Base-by-base conservation (phyloP, 306 rosid genomes). In the Arachis hypogaea region DNA sequence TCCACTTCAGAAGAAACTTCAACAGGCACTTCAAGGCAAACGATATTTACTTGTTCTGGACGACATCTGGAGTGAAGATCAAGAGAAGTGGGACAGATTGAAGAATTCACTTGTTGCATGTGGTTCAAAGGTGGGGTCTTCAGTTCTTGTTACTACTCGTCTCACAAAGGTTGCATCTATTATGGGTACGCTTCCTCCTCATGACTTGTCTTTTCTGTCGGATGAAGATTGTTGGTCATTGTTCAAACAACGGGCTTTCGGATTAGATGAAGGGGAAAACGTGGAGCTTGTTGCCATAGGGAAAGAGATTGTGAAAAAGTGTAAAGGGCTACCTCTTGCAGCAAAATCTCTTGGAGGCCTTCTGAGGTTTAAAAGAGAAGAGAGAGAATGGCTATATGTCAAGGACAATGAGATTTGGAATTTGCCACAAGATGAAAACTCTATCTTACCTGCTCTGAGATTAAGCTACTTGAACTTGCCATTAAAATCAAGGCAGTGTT, bases 21-120 rank as follows among this genome's bases (percentile, higher is more conserved):
- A 41, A 62, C 74, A 69, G 1, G 22, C 33, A 18, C 59, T 84
- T 1, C 18, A 36, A 5, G 12, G 62, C 1, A 80, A 66, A 22
- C 66, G 63, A 16, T 80, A 49, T 56, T 46, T 84, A 2, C 59
- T 84, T 12, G 83, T 84, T 40, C 56, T 84, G 7, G 85, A 84
- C 14, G 85, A 80, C 47, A 68, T 84, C 38, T 80, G 85, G 85
- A 81, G 72, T 66, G 83, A 78, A 1, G 69, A 78, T 46, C 70
- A 63, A 11, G 74, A 62, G 28, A 38, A 71, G n/a, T 81, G 83
- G 85, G 80, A 60, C 38, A 42, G 5, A 45, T 12, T 84, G 75
- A 84, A 52, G 33, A 12, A 10, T 33, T 45, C 73, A 2, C 28
- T 84, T 46, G 66, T 14, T 2, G 72, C 41, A 7, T 77, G 75